These are phyloP conservation scores for Endogone sp. DNA, from an alignment of 192 early-diverging fungal species.

Conservation along the genomic window DNA sequence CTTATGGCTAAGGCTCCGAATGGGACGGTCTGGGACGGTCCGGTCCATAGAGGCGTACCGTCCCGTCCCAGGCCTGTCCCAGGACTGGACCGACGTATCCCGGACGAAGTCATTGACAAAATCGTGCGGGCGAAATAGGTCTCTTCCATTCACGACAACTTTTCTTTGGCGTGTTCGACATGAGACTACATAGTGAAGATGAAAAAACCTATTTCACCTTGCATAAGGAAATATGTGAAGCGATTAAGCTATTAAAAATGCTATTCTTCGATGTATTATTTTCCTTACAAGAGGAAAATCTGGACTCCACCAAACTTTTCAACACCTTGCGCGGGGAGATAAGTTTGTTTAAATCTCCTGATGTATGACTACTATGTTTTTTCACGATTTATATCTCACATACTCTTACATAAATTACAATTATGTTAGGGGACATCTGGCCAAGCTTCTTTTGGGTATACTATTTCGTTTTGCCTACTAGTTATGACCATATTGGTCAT, in stretches of 20 bases:
- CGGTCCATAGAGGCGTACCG: too few species aligned
- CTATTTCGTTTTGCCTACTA: background rate
- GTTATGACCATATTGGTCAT: too few species aligned
- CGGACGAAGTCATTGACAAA: conserved; percentile 62
- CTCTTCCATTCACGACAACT: conserved; percentile 71
- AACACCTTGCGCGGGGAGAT: conserved; percentile 36
- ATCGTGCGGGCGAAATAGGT: conserved; percentile 74
- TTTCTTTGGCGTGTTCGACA: conserved; percentile 75
- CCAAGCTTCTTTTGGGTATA: conserved; percentile 35
- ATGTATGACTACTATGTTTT: conserved; percentile 20
- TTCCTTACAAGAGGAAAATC: conserved; percentile 27
- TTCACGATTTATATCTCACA: background rate
- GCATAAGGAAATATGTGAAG: background rate
- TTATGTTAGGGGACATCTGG: conserved; percentile 18
- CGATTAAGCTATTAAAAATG: too few species aligned
- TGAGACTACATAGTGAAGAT: conserved; percentile 65
- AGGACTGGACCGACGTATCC: too few species aligned
- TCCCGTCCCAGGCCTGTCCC: too few species aligned
- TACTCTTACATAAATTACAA: background rate
- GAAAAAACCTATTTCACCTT: conserved; percentile 8
- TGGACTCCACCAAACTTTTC: conserved; percentile 46
- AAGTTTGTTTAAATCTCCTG: conserved; percentile 24
- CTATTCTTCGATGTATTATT: background rate
- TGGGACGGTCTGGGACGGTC: too few species aligned
- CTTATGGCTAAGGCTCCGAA: too few species aligned